Evolutionary conservation across 1,284 basidiomycete genomes (phyloP).

Genomic region (Cystobasidiaceae sp.): DNA sequence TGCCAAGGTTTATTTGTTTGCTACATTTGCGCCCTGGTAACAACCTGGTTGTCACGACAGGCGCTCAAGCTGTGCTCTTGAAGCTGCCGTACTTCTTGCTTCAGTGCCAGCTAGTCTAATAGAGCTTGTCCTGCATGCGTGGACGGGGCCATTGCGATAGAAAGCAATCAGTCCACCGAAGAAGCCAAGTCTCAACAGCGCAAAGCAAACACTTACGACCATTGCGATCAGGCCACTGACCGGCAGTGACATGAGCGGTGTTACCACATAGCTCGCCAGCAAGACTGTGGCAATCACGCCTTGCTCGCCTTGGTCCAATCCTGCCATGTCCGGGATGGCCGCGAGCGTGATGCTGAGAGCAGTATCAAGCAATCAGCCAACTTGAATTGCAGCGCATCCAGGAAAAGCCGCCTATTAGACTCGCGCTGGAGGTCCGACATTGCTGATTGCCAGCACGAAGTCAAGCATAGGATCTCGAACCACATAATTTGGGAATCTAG

Average conservation of each 20-base stretch:
- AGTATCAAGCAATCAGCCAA: neutral
- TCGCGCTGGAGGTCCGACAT: constrained; percentile 46
- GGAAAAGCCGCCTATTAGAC: neutral
- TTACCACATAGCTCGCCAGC: constrained; percentile 24
- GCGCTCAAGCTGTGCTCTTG: too few relatives aligned
- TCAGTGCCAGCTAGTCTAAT: neutral
- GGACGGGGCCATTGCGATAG: neutral
- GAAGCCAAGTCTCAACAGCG: neutral
- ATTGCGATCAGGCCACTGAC: constrained; percentile 11
- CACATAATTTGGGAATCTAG: constrained; percentile 37
- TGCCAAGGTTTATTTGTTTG: too few relatives aligned
- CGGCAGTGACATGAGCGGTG: constrained; percentile 11
- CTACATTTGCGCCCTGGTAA: too few relatives aligned
- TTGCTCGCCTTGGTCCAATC: constrained; percentile 15
- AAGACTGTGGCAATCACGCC: constrained; percentile 25
- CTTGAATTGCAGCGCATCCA: neutral
- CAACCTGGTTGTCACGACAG: too few relatives aligned
- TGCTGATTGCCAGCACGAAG: constrained; percentile 44
- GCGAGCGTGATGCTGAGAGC: constrained; percentile 44
- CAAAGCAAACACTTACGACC: constrained; percentile 6
- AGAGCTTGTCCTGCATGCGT: neutral
- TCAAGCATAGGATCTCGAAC: constrained; percentile 40
- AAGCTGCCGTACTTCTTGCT: neutral
- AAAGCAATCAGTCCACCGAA: neutral
- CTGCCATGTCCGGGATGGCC: constrained; percentile 39